phyloP scores from a whole-genome alignment of 345 rosid species.

The Citrus trifoliata region DNA sequence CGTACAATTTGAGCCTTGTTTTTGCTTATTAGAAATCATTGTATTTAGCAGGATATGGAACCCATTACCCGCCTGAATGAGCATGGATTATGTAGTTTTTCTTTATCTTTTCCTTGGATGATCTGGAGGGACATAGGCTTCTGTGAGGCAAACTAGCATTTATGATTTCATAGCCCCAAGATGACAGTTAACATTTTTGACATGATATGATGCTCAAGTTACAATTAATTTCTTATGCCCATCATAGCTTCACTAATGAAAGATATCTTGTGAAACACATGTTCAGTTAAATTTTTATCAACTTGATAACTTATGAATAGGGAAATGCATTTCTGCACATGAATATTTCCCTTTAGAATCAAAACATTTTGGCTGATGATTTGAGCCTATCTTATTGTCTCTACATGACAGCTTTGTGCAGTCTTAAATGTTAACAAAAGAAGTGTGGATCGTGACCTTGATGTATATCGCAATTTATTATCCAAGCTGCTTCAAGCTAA shows the following conservation, averaged over 20 bases:
- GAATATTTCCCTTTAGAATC: not conserved
- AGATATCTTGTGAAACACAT: not conserved
- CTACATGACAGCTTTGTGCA: slow-evolving; percentile 73
- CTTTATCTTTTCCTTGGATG: not conserved
- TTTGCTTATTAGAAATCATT: not conserved
- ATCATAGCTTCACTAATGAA: not conserved
- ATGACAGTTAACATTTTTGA: not conserved
- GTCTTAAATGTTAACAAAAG: slow-evolving; percentile 80
- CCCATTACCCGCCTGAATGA: not conserved
- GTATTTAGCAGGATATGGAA: not conserved
- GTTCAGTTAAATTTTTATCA: not conserved
- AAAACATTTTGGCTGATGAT: not conserved
- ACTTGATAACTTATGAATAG: not conserved
- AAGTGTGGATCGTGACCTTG: slow-evolving; percentile 95
- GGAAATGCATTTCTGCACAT: not conserved
- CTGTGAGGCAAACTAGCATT: not conserved
- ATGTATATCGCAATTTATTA: slow-evolving; percentile 90
- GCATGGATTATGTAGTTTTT: not conserved
- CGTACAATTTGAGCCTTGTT: not conserved
- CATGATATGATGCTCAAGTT: not conserved
- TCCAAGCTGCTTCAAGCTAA: slow-evolving; percentile 97
- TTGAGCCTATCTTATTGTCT: slow-evolving; percentile 3
- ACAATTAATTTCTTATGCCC: not conserved
- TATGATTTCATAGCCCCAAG: not conserved
- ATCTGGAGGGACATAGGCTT: not conserved